These are phyloP conservation scores for Ceratocystis colombiana DNA, from an alignment of 2,329 filamentous ascomycete genomes.

Conservation along the genomic window DNA sequence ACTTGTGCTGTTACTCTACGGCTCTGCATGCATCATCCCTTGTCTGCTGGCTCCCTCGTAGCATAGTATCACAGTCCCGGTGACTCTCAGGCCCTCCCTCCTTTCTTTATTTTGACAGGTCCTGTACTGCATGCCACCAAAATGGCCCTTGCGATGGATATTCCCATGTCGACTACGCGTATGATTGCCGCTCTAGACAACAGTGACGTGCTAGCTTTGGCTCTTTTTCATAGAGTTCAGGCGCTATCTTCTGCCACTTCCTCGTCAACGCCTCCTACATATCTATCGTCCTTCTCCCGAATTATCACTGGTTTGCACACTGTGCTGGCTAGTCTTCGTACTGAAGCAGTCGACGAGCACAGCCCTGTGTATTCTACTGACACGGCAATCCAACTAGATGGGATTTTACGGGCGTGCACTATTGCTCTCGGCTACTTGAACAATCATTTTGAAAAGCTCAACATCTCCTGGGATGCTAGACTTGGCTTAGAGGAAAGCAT, in stretches of 20 bases:
- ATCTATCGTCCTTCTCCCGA: slow-evolving; percentile 35
- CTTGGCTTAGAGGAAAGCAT: slow-evolving; percentile 27
- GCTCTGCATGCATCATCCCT: not conserved
- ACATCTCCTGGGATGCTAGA: slow-evolving; percentile 26
- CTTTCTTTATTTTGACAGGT: slow-evolving; percentile 3
- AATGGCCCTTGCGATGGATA: slow-evolving; percentile 25
- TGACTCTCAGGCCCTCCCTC: not conserved
- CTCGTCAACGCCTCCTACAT: slow-evolving; percentile 37
- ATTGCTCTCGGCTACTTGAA: slow-evolving; percentile 47
- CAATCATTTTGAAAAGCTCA: slow-evolving; percentile 41
- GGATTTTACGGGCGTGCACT: slow-evolving; percentile 47
- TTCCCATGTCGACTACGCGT: slow-evolving; percentile 17
- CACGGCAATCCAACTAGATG: slow-evolving; percentile 42
- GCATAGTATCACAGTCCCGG: not conserved
- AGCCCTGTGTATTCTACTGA: slow-evolving; percentile 42
- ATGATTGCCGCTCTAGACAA: slow-evolving; percentile 42
- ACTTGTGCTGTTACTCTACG: not conserved
- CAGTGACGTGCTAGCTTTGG: slow-evolving; percentile 46
- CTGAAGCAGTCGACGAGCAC: slow-evolving; percentile 45
- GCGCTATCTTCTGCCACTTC: slow-evolving; percentile 32
- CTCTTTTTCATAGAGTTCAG: slow-evolving; percentile 44
- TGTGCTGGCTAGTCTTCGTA: slow-evolving; percentile 47
- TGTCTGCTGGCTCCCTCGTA: not conserved
- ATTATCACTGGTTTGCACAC: slow-evolving; percentile 46
- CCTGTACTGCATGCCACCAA: not conserved